phyloP scores from a whole-genome alignment of 1,284 basidiomycete species.

The Tilletiopsis washingtonensis region DNA sequence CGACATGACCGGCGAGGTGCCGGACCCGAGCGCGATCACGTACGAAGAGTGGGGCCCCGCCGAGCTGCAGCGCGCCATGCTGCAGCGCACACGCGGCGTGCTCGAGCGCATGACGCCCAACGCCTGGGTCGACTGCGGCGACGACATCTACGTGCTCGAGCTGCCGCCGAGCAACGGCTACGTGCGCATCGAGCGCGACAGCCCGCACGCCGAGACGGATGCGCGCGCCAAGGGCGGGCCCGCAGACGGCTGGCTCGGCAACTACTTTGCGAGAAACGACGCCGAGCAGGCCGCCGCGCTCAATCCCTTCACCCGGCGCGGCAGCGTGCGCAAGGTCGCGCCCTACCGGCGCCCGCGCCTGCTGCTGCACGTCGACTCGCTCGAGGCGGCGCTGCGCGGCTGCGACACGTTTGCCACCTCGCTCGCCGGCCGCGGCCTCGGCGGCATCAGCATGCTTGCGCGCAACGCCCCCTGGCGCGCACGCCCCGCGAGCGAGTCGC shows the following conservation, averaged over 20 bases:
- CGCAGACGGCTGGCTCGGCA: conserved; percentile 6
- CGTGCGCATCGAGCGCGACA: conserved; percentile 60
- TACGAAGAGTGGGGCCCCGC: conserved; percentile 77
- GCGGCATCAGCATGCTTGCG: conserved; percentile 17
- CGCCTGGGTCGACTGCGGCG: conserved; percentile 77
- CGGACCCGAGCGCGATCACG: conserved; percentile 55
- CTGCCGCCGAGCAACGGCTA: conserved; percentile 63
- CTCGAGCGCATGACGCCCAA: conserved; percentile 55
- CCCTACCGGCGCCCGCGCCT: conserved; percentile 21
- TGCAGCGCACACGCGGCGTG: conserved; percentile 51
- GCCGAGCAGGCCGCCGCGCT: conserved; percentile 21
- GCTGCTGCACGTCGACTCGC: conserved; percentile 50
- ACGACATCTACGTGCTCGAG: conserved; percentile 67
- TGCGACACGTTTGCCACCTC: conserved; percentile 61
- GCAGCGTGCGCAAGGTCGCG: conserved; percentile 4
- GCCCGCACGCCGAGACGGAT: conserved; percentile 2
- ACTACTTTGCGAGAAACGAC: conserved; percentile 19
- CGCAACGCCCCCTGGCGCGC: conserved; percentile 63
- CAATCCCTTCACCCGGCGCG: neutral
- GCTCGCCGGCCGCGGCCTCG: conserved; percentile 51
- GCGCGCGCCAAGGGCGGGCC: neutral
- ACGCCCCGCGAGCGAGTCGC: conserved; percentile 59
- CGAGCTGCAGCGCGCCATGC: conserved; percentile 50
- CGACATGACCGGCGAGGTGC: conserved; percentile 1
- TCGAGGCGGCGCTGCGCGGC: conserved; percentile 59